phyloP scores from a whole-genome alignment of 441 rosid species.

The Metrosideros polymorpha region DNA sequence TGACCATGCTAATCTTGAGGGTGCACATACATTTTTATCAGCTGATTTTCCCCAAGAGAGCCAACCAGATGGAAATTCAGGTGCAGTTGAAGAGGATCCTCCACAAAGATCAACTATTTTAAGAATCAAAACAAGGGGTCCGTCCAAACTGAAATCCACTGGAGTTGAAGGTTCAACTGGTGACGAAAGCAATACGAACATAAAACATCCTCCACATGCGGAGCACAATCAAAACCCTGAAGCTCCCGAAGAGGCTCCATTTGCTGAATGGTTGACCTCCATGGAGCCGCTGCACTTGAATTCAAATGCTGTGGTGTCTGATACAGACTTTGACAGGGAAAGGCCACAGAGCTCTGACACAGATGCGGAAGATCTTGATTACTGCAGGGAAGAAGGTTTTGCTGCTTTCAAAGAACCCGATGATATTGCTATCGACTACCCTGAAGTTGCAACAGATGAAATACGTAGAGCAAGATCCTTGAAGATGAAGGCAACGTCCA shows the following conservation, averaged over 20 bases:
- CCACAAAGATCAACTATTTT: conserved; percentile 43
- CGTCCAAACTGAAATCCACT: conserved; percentile 20
- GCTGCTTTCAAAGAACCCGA: conserved; percentile 16
- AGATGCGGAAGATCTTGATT: conserved; percentile 18
- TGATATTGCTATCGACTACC: conserved; percentile 19
- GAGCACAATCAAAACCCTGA: conserved; percentile 13
- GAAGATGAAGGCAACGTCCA: conserved; percentile 47
- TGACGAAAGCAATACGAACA: conserved; percentile 18
- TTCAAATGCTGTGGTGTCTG: background rate
- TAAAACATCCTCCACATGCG: conserved; percentile 11
- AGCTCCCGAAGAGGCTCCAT: conserved; percentile 12
- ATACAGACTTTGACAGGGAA: conserved; percentile 9
- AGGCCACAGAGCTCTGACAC: conserved; percentile 3
- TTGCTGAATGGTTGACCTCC: conserved; percentile 22
- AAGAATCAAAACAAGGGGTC: conserved; percentile 42
- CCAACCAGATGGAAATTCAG: conserved; percentile 9
- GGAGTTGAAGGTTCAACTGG: conserved; percentile 20
- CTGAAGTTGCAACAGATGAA: conserved; percentile 36
- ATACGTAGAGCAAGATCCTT: conserved; percentile 58
- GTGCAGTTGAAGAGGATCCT: conserved; percentile 26
- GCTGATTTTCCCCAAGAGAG: conserved; percentile 8
- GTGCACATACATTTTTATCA: conserved; percentile 11
- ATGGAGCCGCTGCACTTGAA: conserved; percentile 9
- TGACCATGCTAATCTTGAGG: conserved; percentile 11
- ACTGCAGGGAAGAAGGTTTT: conserved; percentile 17